A percentile compares a stretch with the other conserved stretches of the same genome.
phyloP scores from a whole-genome alignment of 2,329 filamentous ascomycete species.

The Botrytis medusae region DNA sequence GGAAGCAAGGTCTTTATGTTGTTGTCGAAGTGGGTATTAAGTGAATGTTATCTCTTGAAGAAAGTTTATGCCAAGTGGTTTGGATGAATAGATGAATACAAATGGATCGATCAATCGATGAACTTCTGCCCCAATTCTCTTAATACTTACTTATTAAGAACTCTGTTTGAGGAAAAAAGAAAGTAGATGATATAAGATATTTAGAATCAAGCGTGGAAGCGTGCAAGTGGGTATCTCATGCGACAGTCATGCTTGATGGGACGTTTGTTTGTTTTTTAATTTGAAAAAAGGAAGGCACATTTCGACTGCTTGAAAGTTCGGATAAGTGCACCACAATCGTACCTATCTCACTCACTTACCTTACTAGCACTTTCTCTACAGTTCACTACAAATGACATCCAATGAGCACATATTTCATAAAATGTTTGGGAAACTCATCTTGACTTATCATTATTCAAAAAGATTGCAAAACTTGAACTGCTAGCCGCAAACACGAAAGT shows the following conservation, averaged over 20 bases:
- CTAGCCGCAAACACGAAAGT: not conserved
- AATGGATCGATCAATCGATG: not conserved
- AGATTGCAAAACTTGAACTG: not conserved
- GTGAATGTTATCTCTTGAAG: not conserved
- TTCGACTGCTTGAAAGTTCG: constrained; percentile 4
- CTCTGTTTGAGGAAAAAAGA: not conserved
- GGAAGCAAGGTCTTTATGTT: not conserved
- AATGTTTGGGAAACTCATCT: not conserved
- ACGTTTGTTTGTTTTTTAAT: not conserved
- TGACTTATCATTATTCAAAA: not conserved
- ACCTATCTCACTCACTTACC: not conserved
- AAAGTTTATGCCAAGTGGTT: not conserved
- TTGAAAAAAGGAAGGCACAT: not conserved
- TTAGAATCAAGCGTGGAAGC: not conserved
- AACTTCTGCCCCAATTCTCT: not conserved
- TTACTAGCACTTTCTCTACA: not conserved
- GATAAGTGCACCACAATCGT: not conserved
- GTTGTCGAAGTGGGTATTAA: not conserved
- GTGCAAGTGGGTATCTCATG: not conserved
- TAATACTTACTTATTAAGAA: not conserved
- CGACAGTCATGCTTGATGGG: not conserved
- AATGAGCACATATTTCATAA: not conserved
- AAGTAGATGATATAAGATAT: not conserved
- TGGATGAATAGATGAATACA: not conserved
- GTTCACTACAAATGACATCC: not conserved